phyloP scores from a whole-genome alignment of 1,139 yeast species.

The Suhomyces guaymorum region DNA sequence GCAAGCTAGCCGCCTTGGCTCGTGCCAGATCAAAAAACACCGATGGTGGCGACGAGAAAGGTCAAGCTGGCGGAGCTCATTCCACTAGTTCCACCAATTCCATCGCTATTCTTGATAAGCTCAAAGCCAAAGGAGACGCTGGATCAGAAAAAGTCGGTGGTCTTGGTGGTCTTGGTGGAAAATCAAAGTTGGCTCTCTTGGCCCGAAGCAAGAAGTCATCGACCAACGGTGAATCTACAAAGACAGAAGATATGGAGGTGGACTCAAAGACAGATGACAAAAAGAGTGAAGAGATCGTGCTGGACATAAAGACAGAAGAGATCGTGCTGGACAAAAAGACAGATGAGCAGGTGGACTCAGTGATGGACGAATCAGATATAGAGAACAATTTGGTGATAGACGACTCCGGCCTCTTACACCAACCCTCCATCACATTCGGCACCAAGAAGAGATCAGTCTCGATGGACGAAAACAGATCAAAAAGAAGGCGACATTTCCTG shows the following conservation, averaged over 20 bases:
- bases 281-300: too few species aligned
- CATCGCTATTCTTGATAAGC: conserved; percentile 14
- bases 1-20: conserved; percentile 49
- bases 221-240: too few species aligned
- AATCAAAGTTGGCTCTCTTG: conserved; percentile 4
- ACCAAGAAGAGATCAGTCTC: conserved; percentile 11
- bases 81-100: too few species aligned
- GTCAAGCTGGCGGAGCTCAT: too few species aligned
- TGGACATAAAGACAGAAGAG: too few species aligned
- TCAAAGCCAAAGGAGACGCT: conserved; percentile 4
- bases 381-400: conserved; percentile 19
- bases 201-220: too few species aligned
- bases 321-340: too few species aligned
- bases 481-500: conserved; percentile 25
- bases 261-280: too few species aligned
- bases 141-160: neutral
- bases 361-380: conserved; percentile 2
- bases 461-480: conserved; percentile 20
- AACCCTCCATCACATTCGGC: conserved; percentile 7
- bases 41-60: too few species aligned
- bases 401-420: conserved; percentile 21
- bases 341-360: conserved; percentile 1
- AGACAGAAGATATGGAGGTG: too few species aligned
- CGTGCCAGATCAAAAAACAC: conserved; percentile 37
- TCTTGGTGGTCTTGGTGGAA: neutral